phyloP scores from a whole-genome alignment of 2,329 filamentous ascomycete genomes.

The Parastagonospora avenae region DNA sequence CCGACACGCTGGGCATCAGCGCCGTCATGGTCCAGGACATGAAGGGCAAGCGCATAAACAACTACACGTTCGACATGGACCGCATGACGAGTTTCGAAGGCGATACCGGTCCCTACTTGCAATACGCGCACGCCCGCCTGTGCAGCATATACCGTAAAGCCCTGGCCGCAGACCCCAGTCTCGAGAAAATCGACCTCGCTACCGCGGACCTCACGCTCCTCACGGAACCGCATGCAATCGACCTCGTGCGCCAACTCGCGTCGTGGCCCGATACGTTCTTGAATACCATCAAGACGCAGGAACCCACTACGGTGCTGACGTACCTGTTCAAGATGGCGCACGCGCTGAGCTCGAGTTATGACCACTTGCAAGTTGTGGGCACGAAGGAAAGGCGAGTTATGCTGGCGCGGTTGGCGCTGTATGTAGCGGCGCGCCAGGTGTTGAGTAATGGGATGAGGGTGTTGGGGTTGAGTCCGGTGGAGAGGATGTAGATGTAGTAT shows the following conservation, averaged over 20 bases:
- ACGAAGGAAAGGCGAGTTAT: constrained; percentile 71
- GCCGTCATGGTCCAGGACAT: constrained; percentile 99
- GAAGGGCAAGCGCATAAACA: constrained; percentile 82
- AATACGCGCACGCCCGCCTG: constrained; percentile 68
- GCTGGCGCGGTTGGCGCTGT: constrained; percentile 69
- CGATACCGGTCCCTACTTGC: constrained; percentile 83
- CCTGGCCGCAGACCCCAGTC: constrained; percentile 53
- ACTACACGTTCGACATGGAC: constrained; percentile 77
- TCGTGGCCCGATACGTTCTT: constrained; percentile 85
- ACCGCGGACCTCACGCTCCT: constrained; percentile 74
- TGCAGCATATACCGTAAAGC: constrained; percentile 58
- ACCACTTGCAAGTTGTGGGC: constrained; percentile 80
- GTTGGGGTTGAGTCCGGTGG: constrained; percentile 77
- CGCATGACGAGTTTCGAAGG: constrained; percentile 84
- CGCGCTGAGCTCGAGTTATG: constrained; percentile 77
- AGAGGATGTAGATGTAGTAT: constrained; percentile 52
- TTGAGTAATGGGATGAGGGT: constrained; percentile 83
- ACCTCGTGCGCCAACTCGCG: constrained; percentile 75
- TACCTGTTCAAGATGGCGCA: constrained; percentile 91
- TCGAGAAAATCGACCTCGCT: constrained; percentile 59
- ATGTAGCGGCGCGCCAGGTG: constrained; percentile 75
- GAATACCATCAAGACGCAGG: constrained; percentile 83
- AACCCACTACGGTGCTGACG: constrained; percentile 70
- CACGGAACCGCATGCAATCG: constrained; percentile 72
- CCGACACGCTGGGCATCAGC: constrained; percentile 89